A percentile compares a stretch with the other conserved stretches of the same genome.
phyloP scores from a whole-genome alignment of 345 rosid genomes.

The Punica granatum region DNA sequence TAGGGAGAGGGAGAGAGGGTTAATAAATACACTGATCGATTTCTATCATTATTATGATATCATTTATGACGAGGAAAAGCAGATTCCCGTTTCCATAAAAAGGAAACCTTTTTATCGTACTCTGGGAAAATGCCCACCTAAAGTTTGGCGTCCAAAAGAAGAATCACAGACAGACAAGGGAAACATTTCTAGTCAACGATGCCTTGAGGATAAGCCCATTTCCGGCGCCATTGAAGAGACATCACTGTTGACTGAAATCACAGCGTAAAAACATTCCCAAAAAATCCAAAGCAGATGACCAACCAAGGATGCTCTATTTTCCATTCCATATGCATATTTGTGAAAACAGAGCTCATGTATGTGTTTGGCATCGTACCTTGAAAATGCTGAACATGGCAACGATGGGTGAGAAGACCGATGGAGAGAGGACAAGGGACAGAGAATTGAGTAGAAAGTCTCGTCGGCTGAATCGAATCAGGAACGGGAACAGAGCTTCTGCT shows the following conservation, averaged over 20 bases:
- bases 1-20: conserved; percentile 7
- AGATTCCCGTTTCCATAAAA: conserved; percentile 54
- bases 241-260: not conserved
- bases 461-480: conserved; percentile 33
- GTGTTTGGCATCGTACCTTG: conserved; percentile 28
- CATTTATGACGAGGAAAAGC: conserved; percentile 35
- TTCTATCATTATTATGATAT: conserved; percentile 13
- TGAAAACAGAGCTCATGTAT: not conserved
- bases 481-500: conserved; percentile 9
- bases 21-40: conserved; percentile 11
- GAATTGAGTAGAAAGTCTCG: conserved; percentile 21
- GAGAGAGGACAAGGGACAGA: conserved; percentile 19
- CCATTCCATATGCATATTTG: not conserved
- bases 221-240: not conserved
- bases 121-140: conserved; percentile 33
- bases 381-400: conserved; percentile 39
- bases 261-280: not conserved
- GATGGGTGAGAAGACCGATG: conserved; percentile 7
- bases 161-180: conserved; percentile 28
- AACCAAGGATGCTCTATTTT: too few species aligned
- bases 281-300: not conserved
- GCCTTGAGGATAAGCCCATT: not conserved
- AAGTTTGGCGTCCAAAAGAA: conserved; percentile 37
- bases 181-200: not conserved
- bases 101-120: conserved; percentile 40